Base-by-base conservation (phyloP, 2,329 filamentous ascomycete species). In the Stachybotrys chlorohalonatus region DNA sequence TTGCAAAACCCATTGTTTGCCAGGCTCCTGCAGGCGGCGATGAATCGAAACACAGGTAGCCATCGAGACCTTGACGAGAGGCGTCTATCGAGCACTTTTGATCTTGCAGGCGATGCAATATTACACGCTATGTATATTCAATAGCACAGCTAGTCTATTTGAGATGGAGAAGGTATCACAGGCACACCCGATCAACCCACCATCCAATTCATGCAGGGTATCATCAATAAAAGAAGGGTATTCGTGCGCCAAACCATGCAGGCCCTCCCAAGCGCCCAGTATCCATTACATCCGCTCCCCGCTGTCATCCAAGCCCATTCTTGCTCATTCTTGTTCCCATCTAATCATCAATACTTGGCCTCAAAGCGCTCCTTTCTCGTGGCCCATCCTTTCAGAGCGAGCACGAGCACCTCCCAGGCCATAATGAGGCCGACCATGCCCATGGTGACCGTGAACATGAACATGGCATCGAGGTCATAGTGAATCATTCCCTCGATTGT, bases 351-450 rank as follows among this genome's bases (percentile, higher is more conserved):
- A 24, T 52, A 54, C 11, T 52, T 47, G 6, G 53, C 46, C 11
- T 47, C 47, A 17, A 57, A 53, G 52, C 57, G 59, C 63, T 82
- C 79, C 53, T 66, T 72, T 52, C 78, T 74, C 15, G 82, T 71
- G 5, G 90, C 90, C 90, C 90, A 95, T 31, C 91, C 92, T 72
- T 96, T 96, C 66, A 96, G 73, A 31, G 90, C 87, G 56, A 96
- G 82, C 11, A 88, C 75, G 31, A 91, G 65, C 17, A 95, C 80
- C 53, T 87, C 81, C 85, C 89, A 96, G 0, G 91, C 85, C 88
- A 96, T 93, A 52, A 95, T 70, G 52, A 96, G 77, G 2, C 86
- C 87, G 1, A 90, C 89, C 7, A 95, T 68, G 2, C 92, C 93
- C 82, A 95, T 88, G 9, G 85, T 88, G 39, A 96, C 81, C 0